phyloP scores from a whole-genome alignment of 495 filamentous ascomycete species.

The Recurvomyces mirabilis region DNA sequence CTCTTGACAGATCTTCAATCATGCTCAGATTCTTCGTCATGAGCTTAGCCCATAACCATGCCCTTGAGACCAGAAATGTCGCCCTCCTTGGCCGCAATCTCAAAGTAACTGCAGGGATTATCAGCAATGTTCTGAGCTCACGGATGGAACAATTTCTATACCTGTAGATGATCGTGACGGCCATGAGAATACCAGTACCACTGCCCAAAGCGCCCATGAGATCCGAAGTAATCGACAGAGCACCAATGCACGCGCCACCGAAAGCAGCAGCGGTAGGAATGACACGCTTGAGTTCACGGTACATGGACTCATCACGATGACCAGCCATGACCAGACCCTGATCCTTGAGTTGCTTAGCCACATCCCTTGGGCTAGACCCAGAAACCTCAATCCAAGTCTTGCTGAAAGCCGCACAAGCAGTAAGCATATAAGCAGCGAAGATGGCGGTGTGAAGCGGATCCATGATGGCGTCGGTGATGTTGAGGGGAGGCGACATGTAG shows the following conservation, averaged over 20 bases:
- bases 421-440: conserved; percentile 94
- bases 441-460: conserved; percentile 95
- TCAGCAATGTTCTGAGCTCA: too few relatives aligned
- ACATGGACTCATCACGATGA: conserved; percentile 99
- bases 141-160: background rate
- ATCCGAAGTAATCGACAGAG: conserved; percentile 87
- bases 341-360: conserved; percentile 99
- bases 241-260: conserved; percentile 98
- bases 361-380: conserved; percentile 90
- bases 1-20: too few relatives aligned
- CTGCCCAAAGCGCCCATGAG: conserved; percentile 92
- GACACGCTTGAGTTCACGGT: conserved; percentile 98
- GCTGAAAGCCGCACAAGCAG: conserved; percentile 95
- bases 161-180: conserved; percentile 95
- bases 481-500: conserved; percentile 98
- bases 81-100: conserved; percentile 97
- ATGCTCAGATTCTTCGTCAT: too few relatives aligned
- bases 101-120: conserved; percentile 61
- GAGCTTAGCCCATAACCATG: conserved; percentile 9
- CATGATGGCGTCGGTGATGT: conserved; percentile 89
- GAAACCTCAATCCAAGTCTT: conserved; percentile 99
- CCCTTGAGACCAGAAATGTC: conserved; percentile 83
- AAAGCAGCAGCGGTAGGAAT: conserved; percentile 98
- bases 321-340: conserved; percentile 99
- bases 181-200: conserved; percentile 93